Conservation (phyloP, 345 rosid species). For the Boechera stricta region DNA sequence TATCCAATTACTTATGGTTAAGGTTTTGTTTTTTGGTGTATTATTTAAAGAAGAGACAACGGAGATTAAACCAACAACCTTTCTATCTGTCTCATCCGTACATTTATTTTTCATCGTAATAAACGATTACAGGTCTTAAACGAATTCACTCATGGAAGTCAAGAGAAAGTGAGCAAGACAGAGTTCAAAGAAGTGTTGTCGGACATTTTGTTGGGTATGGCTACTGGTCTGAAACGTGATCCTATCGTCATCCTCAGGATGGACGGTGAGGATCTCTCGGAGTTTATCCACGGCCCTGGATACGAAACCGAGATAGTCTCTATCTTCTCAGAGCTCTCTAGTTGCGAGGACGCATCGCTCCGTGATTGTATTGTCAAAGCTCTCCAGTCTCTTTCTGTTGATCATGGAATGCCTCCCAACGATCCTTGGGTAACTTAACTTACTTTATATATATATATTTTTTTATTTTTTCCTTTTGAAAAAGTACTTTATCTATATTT, state of each 20-base stretch:
- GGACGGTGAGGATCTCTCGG: conserved; percentile 91
- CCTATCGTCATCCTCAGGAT: conserved; percentile 93
- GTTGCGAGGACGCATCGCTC: conserved; percentile 51
- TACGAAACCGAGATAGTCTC: conserved; percentile 74
- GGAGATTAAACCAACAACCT: conserved; percentile 26
- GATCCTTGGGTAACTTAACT: conserved; percentile 83
- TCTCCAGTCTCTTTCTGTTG: conserved; percentile 76
- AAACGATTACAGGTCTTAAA: conserved; percentile 61
- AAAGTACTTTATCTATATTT: too few species aligned
- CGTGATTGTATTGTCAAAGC: conserved; percentile 60
- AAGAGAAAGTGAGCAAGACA: conserved; percentile 76
- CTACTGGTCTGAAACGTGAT: conserved; percentile 94
- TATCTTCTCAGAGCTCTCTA: conserved; percentile 53
- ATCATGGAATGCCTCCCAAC: conserved; percentile 87
- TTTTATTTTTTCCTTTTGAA: neutral
- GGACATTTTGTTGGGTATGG: conserved; percentile 93
- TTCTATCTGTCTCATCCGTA: conserved; percentile 34
- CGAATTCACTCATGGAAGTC: conserved; percentile 89
- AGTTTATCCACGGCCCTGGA: conserved; percentile 68
- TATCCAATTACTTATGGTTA: conserved; percentile 14
- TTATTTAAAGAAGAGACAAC: conserved; percentile 29
- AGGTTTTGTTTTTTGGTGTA: conserved; percentile 15
- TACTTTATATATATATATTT: neutral
- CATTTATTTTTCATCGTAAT: conserved; percentile 30
- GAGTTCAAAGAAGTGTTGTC: conserved; percentile 90